These are phyloP conservation scores for Talaromyces sp. DNA, from an alignment of 2,329 filamentous ascomycete species.

Conservation along the genomic window DNA sequence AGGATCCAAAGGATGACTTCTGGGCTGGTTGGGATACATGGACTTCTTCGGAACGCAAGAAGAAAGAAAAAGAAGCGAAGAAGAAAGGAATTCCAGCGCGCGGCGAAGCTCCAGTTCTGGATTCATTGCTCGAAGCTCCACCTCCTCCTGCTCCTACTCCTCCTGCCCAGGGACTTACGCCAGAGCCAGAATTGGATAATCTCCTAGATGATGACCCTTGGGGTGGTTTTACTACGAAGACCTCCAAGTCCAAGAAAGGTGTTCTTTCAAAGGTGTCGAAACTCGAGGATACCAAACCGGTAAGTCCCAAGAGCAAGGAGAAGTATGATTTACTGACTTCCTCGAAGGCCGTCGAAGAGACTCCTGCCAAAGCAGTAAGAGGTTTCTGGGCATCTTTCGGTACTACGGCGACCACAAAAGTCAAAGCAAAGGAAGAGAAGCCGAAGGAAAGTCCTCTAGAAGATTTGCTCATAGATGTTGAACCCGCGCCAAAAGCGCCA, in stretches of 20 bases:
- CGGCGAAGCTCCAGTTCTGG: not conserved
- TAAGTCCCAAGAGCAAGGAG: slow-evolving; percentile 24
- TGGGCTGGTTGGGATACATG: slow-evolving; percentile 8
- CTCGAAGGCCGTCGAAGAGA: slow-evolving; percentile 33
- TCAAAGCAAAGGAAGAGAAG: slow-evolving; percentile 41
- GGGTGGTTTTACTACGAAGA: slow-evolving; percentile 33
- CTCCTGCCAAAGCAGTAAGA: slow-evolving; percentile 30
- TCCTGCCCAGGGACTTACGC: slow-evolving; percentile 39
- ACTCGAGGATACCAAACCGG: slow-evolving; percentile 21
- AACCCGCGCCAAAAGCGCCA: slow-evolving; percentile 28
- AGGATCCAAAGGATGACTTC: slow-evolving; percentile 12
- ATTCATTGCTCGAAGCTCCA: slow-evolving; percentile 29
- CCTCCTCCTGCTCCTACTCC: slow-evolving; percentile 46
- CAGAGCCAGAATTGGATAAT: slow-evolving; percentile 25
- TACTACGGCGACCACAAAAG: slow-evolving; percentile 31
- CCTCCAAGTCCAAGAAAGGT: slow-evolving; percentile 37
- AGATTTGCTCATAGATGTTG: slow-evolving; percentile 32
- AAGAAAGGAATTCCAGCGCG: slow-evolving; percentile 11
- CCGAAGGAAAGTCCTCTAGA: slow-evolving; percentile 26
- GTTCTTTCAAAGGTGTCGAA: slow-evolving; percentile 19
- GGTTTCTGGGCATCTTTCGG: slow-evolving; percentile 43
- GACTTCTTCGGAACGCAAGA: slow-evolving; percentile 10
- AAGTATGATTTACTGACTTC: slow-evolving; percentile 17
- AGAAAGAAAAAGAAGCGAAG: slow-evolving; percentile 11
- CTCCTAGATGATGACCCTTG: slow-evolving; percentile 33